Evolutionary conservation across 495 filamentous ascomycete species (phyloP), one percentile per base, ranked within the genome.

Genomic region (Penicillium bialowiezense): DNA sequence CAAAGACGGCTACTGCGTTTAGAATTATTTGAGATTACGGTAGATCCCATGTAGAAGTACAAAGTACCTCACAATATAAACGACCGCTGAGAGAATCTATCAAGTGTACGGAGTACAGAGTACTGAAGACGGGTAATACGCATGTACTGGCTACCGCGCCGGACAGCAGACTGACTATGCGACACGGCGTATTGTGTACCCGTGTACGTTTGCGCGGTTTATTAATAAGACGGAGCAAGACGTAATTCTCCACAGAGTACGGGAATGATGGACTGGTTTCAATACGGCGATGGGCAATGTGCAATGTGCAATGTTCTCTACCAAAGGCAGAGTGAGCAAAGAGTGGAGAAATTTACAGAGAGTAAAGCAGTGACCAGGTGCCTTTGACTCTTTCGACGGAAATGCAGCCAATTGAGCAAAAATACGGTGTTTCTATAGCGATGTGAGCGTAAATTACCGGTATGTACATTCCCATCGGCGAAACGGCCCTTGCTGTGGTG

Each of bases 391-490:
- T n/a, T n/a, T n/a, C n/a, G n/a, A n/a, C n/a, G n/a, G n/a, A n/a
- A n/a, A n/a, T n/a, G n/a, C n/a, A n/a, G n/a, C n/a, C n/a, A n/a
- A n/a, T n/a, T n/a, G n/a, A 3, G 13, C 19, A 23, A 39, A 39
- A 34, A 17, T 24, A 6, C 1, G 10, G 35, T 36, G 13, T n/a
- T n/a, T n/a, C n/a, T n/a, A n/a, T n/a, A 35, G 14, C 29, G 9
- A 15, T 6, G n/a, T 19, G 7, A 13, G 2, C 5, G 36, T 48
- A 31, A 39, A 31, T 23, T 45, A 45, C 32, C 6, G 0, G 29
- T 44, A 35, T 20, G 23, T 60, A 54, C 51, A 60, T 63, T 62
- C 50, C 45, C 56, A 40, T 35, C 55, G 56, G 52, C 35, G 18
- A 28, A 26, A 37, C 32, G 18, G 44, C 43, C 43, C 43, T 45